Evolutionary conservation across 768 basidiomycete genomes (phyloP).

Genomic region (Pseudohyphozyma bogoriensis): DNA sequence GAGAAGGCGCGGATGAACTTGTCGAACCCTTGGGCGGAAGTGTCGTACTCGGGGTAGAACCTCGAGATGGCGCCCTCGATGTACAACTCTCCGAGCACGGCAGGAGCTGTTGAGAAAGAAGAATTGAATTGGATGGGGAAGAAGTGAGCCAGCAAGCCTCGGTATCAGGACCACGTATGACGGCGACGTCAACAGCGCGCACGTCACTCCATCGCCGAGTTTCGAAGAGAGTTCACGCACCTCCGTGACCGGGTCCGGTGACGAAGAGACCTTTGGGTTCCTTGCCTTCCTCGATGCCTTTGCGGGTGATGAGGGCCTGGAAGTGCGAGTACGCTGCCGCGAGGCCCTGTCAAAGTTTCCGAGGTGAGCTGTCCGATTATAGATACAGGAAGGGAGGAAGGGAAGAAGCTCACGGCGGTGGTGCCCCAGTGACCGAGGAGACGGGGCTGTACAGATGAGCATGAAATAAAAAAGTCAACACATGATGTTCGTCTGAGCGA

Average conservation of each 20-base stretch:
- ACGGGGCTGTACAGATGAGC: not conserved
- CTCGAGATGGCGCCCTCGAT: constrained; percentile 59
- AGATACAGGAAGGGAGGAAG: not conserved
- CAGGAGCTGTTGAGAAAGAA: constrained; percentile 62
- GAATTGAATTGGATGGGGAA: not conserved
- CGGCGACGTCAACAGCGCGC: no score
- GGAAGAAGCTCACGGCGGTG: no score
- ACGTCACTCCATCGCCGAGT: no score
- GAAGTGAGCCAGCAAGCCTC: not conserved
- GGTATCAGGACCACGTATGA: no score
- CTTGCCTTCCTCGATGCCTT: constrained; percentile 32
- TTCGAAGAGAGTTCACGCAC: not conserved
- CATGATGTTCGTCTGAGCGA: constrained; percentile 59
- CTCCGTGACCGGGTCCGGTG: constrained; percentile 56
- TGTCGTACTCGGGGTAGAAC: constrained; percentile 47
- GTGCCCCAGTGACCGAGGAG: constrained; percentile 34
- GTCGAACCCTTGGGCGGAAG: constrained; percentile 41
- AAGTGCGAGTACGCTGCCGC: constrained; percentile 61
- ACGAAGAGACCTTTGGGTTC: constrained; percentile 60
- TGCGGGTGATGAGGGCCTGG: constrained; percentile 43
- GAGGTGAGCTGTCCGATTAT: no score
- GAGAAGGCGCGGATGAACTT: constrained; percentile 67
- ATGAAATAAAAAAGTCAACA: not conserved
- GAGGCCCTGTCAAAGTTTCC: constrained; percentile 50
- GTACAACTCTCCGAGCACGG: constrained; percentile 74